These are phyloP conservation scores for Blastobotrys attinorum DNA, from an alignment of 805 yeast species.

Conservation along the genomic window DNA sequence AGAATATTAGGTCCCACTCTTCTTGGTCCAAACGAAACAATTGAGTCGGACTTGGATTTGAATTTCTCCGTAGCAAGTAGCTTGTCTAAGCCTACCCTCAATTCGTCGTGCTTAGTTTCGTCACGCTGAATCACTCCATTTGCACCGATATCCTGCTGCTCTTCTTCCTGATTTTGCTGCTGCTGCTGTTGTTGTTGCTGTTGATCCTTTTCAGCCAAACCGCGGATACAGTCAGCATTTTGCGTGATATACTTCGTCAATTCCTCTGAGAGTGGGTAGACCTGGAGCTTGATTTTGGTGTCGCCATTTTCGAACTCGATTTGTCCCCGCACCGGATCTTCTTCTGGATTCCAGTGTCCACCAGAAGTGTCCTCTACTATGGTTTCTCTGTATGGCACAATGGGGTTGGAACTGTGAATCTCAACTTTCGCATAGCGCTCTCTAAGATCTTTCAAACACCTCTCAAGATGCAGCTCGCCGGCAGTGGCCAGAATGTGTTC, in stretches of 20 bases:
- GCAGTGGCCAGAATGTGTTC: constrained; percentile 92
- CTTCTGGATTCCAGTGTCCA: constrained; percentile 26
- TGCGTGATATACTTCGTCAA: constrained; percentile 43
- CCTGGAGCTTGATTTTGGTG: constrained; percentile 34
- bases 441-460: constrained; percentile 83
- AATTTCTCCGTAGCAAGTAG: background rate
- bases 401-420: constrained; percentile 80
- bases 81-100: constrained; percentile 3
- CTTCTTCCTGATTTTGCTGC: constrained; percentile 14
- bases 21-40: constrained; percentile 71
- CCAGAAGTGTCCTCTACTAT: constrained; percentile 42
- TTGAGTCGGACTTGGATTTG: constrained; percentile 25
- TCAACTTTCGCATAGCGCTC: constrained; percentile 92
- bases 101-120: constrained; percentile 23
- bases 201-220: constrained; percentile 24
- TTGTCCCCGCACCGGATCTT: constrained; percentile 16
- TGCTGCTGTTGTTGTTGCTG: constrained; percentile 20
- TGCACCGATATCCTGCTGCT: constrained; percentile 15
- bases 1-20: constrained; percentile 68
- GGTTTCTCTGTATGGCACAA: constrained; percentile 90
- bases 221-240: constrained; percentile 38
- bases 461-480: constrained; percentile 91
- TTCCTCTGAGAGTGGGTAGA: constrained; percentile 48
- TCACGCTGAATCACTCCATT: constrained; percentile 18
- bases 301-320: constrained; percentile 45